Base-by-base conservation (phyloP, 805 yeast genomes). In the Zygoascus tannicola region DNA sequence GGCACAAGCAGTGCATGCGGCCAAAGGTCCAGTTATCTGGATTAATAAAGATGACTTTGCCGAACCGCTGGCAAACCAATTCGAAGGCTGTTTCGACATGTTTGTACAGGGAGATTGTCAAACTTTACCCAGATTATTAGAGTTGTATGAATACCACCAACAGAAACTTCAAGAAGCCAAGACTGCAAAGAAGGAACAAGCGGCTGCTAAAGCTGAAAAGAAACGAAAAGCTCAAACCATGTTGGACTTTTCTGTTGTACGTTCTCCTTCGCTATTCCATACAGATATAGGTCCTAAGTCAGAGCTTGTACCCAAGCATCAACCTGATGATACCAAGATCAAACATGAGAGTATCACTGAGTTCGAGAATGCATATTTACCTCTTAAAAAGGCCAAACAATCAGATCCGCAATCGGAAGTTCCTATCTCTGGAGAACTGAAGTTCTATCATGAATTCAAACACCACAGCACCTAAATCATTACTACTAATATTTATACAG, bases 71-170 rank as follows among this genome's bases (percentile, higher is more conserved):
- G 0, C 68, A 65, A 60, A 68, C 70, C 41, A 66, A 71, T 32
- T 67, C 69, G 49, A 78, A 70, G 77, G 74, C 22, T 57, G 68
- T 45, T 67, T 80, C 47, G 86, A 81, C 54, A 57, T 80, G 40
- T 65, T 77, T 5, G 73, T 80, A 10, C 67, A 73, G 12, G 86
- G 85, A 5, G 84, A 80, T 56, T 80, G 86, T 55, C 86, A 80
- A 55, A 55, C 65, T 30, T 52, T 80, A 8, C 74, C 80, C 3
- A 63, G 49, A 15, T 36, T 67, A 21, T 49, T 63, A 15, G 55
- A 59, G 5, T 60, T 53, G 34, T 58, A 43, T 32, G 36, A 44
- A 44, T 35, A 47, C 46, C 44, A 62, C 51, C 41, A 45, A 54
- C 38, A 50, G 53, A 45, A 48, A 50, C 21, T 55, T 48, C 33